These are phyloP conservation scores for Suhomyces prunicola DNA, from an alignment of 805 yeast genomes.

Conservation along the genomic window DNA sequence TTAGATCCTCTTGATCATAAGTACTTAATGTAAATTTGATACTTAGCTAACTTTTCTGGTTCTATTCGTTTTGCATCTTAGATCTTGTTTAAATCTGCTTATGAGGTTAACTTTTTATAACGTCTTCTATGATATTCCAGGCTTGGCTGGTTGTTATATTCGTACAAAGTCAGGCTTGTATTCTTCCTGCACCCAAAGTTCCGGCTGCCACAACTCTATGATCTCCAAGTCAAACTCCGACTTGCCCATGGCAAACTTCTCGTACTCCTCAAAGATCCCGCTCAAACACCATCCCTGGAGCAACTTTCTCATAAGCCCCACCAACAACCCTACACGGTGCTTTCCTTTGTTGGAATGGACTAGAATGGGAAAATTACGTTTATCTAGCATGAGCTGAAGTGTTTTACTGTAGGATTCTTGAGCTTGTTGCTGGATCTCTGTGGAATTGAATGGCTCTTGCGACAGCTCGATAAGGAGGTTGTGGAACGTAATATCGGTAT, in stretches of 20 bases:
- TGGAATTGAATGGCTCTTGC: constrained; percentile 72
- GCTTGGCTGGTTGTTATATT: constrained; percentile 12
- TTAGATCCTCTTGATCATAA: too few species aligned
- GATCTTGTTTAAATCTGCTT: too few species aligned
- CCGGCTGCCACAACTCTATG: constrained; percentile 77
- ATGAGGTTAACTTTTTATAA: too few species aligned
- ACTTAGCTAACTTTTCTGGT: too few species aligned
- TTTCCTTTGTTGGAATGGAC: constrained; percentile 97
- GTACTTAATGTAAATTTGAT: too few species aligned
- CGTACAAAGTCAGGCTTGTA: constrained; percentile 66
- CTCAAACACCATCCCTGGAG: constrained; percentile 92
- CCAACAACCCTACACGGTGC: constrained; percentile 89
- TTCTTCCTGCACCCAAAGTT: constrained; percentile 43
- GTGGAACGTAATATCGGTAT: constrained; percentile 50
- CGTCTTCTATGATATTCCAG: too few species aligned
- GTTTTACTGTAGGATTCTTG: constrained; percentile 52
- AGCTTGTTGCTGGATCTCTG: constrained; percentile 38
- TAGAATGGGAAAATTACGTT: constrained; percentile 78
- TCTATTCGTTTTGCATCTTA: too few species aligned
- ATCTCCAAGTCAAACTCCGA: constrained; percentile 90
- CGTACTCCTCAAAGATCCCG: constrained; percentile 91
- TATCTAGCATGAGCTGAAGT: constrained; percentile 53
- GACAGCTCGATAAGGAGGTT: constrained; percentile 66
- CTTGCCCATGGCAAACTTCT: constrained; percentile 88
- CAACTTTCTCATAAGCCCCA: constrained; percentile 83